Base-by-base conservation (phyloP, 83 land plant species). In the Larix sibirica region DNA sequence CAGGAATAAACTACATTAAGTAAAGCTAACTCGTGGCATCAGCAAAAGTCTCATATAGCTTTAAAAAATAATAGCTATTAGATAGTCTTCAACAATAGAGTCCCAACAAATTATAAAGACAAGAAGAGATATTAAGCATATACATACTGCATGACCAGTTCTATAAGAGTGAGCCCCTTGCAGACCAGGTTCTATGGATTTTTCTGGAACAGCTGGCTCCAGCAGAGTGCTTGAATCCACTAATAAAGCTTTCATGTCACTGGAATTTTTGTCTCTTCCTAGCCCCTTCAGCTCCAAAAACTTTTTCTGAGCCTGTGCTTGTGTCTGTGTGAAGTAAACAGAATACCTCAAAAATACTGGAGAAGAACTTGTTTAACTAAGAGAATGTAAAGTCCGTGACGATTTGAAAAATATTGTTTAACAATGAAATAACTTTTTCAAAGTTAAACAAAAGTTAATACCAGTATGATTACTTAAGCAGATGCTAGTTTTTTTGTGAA, bases 301-400 rank as follows among this genome's bases (percentile, higher is more conserved):
- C 47, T 82, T 86, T 61, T 81, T 85, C 76, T 91, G 86, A 64
- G 91, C 93, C 86, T 91, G 93, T 58, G 91, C 86, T 36, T 91
- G 94, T 2, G 94, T 91, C 94, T 91, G 71, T 33, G 80, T 40
- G 16, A 64, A 77, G 54, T 54, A n/a, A 58, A 40, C 47, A 42
- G 77, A 23, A 13, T 38, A 73, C 40, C 9, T 73, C 14, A 73
- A 13, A 73, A 20, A 3, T 20, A n/a, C 10, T 42, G 4, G 3
- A 42, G 12, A 38, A 16, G 16, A 42, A 42, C 3, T 73, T 4
- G 21, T 73, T 73, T 10, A 42, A 42, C 44, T 70, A 70, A 33
- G 44, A 69, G 20, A 69, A 36, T 9, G 0, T 73, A 17, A 17
- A 36, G 17, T 33, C 8, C 42, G 36, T 68, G 18, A 68, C 5